phyloP scores from a whole-genome alignment of 805 yeast species.

The Candida peoriensis region DNA sequence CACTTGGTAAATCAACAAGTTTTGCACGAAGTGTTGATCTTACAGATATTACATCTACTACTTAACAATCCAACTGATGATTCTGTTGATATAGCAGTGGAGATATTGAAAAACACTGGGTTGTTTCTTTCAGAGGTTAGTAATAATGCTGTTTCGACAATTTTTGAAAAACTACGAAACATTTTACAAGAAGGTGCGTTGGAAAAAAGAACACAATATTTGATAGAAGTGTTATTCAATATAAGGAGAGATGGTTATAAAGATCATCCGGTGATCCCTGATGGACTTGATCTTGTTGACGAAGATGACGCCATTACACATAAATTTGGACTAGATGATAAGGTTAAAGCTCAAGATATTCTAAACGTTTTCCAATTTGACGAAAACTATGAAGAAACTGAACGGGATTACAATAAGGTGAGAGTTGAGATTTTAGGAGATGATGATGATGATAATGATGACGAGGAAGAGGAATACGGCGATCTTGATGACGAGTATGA shows the following conservation, averaged over 20 bases:
- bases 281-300: slow-evolving; percentile 55
- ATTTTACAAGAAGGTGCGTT: slow-evolving; percentile 53
- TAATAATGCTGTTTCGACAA: slow-evolving; percentile 38
- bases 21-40: slow-evolving; percentile 43
- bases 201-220: slow-evolving; percentile 35
- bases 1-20: slow-evolving; percentile 62
- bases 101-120: slow-evolving; percentile 50
- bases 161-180: slow-evolving; percentile 56
- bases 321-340: slow-evolving; percentile 48
- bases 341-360: slow-evolving; percentile 38
- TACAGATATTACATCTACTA: slow-evolving; percentile 49
- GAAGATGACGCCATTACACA: slow-evolving; percentile 60
- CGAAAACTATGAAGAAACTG: slow-evolving; percentile 43
- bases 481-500: slow-evolving; percentile 21
- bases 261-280: slow-evolving; percentile 34
- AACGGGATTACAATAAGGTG: slow-evolving; percentile 40
- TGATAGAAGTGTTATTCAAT: slow-evolving; percentile 48
- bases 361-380: slow-evolving; percentile 51
- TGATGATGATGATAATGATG: slow-evolving; percentile 38
- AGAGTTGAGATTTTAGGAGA: slow-evolving; percentile 16
- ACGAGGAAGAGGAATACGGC: slow-evolving; percentile 31
- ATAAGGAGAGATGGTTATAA: slow-evolving; percentile 40
- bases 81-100: slow-evolving; percentile 50
- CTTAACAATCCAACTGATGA: slow-evolving; percentile 46
- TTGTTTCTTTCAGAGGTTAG: slow-evolving; percentile 39